phyloP scores from a whole-genome alignment of 2,329 filamentous ascomycete species.

The Camillea tinctor region DNA sequence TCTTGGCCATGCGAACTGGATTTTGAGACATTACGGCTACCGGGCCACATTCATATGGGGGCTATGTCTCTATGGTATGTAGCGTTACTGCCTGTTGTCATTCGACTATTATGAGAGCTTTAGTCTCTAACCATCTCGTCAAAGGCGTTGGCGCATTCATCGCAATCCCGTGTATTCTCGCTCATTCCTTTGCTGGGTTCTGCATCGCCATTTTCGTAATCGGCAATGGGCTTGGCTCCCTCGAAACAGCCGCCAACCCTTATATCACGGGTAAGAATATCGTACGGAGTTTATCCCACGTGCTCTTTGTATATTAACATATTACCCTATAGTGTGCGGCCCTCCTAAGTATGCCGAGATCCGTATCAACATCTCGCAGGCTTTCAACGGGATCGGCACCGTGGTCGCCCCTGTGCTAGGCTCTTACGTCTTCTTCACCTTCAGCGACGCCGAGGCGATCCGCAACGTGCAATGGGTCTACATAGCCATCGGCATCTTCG shows the following conservation, averaged over 20 bases:
- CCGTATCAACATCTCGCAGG: conserved; percentile 74
- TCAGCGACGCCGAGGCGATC: conserved; percentile 55
- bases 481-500: conserved; percentile 69
- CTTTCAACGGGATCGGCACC: conserved; percentile 73
- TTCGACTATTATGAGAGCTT: background rate
- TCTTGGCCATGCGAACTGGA: conserved; percentile 59
- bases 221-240: conserved; percentile 68
- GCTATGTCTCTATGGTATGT: conserved; percentile 59
- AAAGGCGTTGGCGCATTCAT: conserved; percentile 54
- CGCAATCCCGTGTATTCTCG: conserved; percentile 56
- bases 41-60: conserved; percentile 66
- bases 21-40: conserved; percentile 63
- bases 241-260: conserved; percentile 77
- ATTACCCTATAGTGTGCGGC: conserved; percentile 47
- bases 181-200: conserved; percentile 70
- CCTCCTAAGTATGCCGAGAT: conserved; percentile 69
- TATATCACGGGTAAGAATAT: conserved; percentile 57
- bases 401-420: conserved; percentile 72
- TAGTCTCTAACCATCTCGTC: conserved; percentile 18
- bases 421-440: conserved; percentile 70
- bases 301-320: conserved; percentile 7
- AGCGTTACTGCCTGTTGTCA: background rate
- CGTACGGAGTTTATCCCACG: background rate
- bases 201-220: conserved; percentile 72
- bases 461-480: conserved; percentile 76